Evolutionary conservation across 1,284 basidiomycete genomes (phyloP).

Genomic region (Phenoliferia sp.): DNA sequence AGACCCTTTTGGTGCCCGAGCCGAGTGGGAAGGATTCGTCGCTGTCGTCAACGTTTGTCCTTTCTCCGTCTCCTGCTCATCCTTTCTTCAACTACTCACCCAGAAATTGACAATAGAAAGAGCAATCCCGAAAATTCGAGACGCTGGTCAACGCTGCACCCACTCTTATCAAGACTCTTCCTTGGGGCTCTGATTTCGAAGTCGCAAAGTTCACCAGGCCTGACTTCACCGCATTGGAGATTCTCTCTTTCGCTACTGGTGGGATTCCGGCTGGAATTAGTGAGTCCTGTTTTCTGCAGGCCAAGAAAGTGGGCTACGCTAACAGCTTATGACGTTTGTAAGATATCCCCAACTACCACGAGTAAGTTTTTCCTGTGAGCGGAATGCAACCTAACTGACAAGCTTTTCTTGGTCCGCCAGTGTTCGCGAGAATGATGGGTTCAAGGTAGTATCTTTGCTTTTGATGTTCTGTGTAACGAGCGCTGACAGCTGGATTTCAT

Average conservation of each 20-base stretch:
- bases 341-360: constrained; percentile 16
- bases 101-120: neutral
- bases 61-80: neutral
- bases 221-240: constrained; percentile 63
- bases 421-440: constrained; percentile 68
- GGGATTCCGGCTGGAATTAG: constrained; percentile 53
- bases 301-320: no score
- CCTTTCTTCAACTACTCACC: no score
- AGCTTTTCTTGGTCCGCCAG: constrained; percentile 48
- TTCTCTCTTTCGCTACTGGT: constrained; percentile 59
- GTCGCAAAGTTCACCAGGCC: constrained; percentile 61
- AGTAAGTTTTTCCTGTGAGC: constrained; percentile 67
- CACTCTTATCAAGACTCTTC: constrained; percentile 67
- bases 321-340: no score
- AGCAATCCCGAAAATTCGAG: constrained; percentile 54
- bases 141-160: constrained; percentile 66
- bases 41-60: constrained; percentile 56
- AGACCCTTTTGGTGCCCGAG: constrained; percentile 56
- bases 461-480: no score
- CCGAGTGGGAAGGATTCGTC: constrained; percentile 86
- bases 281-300: constrained; percentile 2
- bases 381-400: constrained; percentile 32
- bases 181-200: constrained; percentile 77
- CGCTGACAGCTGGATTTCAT: no score
- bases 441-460: no score